Percentiles rank a stretch among this genome's conserved stretches.
Evolutionary conservation across 163 green algal species (phyloP).

Genomic region (Scenedesmus sp.): DNA sequence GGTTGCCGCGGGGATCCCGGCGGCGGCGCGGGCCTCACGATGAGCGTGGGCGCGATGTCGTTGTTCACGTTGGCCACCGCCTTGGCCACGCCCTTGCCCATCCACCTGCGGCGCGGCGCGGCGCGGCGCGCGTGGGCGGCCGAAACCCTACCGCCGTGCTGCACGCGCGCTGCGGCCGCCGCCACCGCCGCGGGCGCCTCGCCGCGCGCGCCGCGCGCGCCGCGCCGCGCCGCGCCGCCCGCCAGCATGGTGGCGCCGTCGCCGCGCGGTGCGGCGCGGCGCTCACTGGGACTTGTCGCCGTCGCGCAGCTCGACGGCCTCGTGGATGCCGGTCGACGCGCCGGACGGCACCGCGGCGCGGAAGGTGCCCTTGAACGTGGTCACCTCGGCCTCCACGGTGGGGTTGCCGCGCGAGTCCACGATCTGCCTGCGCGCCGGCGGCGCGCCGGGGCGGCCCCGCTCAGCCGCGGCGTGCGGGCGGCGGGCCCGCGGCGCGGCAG

Average conservation of each 20-base stretch:
- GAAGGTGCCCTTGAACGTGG: slow-evolving; percentile 93
- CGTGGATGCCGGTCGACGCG: slow-evolving; percentile 97
- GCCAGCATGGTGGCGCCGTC: too few species aligned
- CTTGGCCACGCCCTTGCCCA: slow-evolving; percentile 97
- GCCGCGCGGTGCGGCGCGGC: too few species aligned
- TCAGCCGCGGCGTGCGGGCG: too few species aligned
- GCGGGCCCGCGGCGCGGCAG: too few species aligned
- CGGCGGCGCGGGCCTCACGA: slow-evolving; percentile 52
- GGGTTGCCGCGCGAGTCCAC: slow-evolving; percentile 99
- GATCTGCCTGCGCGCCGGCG: too few species aligned
- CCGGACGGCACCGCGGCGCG: slow-evolving; percentile 92
- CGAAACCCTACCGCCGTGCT: neutral
- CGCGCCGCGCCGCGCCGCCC: too few species aligned
- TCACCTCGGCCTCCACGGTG: slow-evolving; percentile 95
- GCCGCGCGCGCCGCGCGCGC: neutral
- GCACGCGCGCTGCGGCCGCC: too few species aligned
- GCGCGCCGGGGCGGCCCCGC: too few species aligned
- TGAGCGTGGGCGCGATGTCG: slow-evolving; percentile 91
- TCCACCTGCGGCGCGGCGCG: slow-evolving; percentile 68
- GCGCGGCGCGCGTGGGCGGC: too few species aligned
- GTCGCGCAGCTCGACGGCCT: slow-evolving; percentile 98
- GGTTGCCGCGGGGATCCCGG: too few species aligned
- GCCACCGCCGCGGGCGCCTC: too few species aligned
- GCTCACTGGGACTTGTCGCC: slow-evolving; percentile 81
- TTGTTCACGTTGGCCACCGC: slow-evolving; percentile 97